Evolutionary conservation across 2,329 filamentous ascomycete species (phyloP), one percentile per base, ranked within the genome.

Genomic region (Blumeriella jaapii): DNA sequence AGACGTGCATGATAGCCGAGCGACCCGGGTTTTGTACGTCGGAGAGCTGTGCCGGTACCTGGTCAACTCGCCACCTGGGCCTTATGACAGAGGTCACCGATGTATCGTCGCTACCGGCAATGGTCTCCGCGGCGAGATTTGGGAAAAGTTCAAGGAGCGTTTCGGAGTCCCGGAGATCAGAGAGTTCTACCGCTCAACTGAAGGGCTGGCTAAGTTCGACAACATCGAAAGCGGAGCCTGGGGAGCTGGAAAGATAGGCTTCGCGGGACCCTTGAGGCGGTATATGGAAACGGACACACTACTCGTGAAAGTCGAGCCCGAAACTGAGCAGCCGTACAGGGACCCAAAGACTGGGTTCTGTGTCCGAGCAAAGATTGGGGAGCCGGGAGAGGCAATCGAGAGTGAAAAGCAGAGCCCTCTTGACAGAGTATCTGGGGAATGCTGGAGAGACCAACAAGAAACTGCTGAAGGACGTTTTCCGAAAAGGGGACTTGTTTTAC

Each of bases 31-130:
- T 13, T 41, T 65, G 3, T 66, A 61, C 38, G 64, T 69, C 12
- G 65, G 65, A 18, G 65, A 69, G 46, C 49, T 67, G 5, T 66
- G 62, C 38, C 56, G 65, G 5, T 69, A 68, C 39, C 56, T 69
- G 2, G 52, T 68, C 7, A 55, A 60, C 13, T 57, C 60, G 0
- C 59, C 63, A 1, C 57, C 62, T 0, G 60, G 60, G 0, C 60
- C 60, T 0, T 63, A 63, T 16, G 65, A 68, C 41, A 51, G 52
- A 9, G 50, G 56, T 13, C 65, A 69, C 44, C 50, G 55, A 3
- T 61, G 62, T 38, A 61, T 61, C 14, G 57, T 62, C 1, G 63
- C 61, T 3, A 47, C 49, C n/a, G 65, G 65, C 0, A 69, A 68
- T 32, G 65, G 65, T 1, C 46, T 69, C 7, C 56, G 64, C 2